phyloP scores from a whole-genome alignment of 1,284 basidiomycete genomes.

The Naganishia liquefaciens region DNA sequence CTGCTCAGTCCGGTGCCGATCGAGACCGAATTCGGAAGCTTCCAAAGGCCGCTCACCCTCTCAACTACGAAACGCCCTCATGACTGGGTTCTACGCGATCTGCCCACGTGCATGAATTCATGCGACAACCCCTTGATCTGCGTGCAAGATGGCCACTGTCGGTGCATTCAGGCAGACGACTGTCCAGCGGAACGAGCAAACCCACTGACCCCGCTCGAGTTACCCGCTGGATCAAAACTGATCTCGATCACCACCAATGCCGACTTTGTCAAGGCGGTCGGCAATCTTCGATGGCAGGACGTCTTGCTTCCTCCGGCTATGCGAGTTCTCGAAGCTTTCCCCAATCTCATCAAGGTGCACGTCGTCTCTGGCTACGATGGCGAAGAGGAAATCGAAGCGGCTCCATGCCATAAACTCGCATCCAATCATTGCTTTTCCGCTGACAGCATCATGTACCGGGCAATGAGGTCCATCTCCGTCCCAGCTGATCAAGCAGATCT shows the following conservation, averaged over 20 bases:
- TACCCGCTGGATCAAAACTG: slow-evolving; percentile 25
- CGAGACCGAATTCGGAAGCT: slow-evolving; percentile 9
- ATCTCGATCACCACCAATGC: slow-evolving; percentile 32
- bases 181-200: slow-evolving; percentile 45
- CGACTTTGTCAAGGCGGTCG: slow-evolving; percentile 40
- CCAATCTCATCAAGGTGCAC: slow-evolving; percentile 50
- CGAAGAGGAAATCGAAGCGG: slow-evolving; percentile 45
- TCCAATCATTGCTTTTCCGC: slow-evolving; percentile 52
- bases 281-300: slow-evolving; percentile 45
- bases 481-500: slow-evolving; percentile 54
- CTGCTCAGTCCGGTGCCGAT: slow-evolving; percentile 17
- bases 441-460: slow-evolving; percentile 51
- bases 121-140: slow-evolving; percentile 51
- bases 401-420: slow-evolving; percentile 47
- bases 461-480: slow-evolving; percentile 47
- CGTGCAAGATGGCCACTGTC: slow-evolving; percentile 52
- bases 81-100: slow-evolving; percentile 47
- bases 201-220: slow-evolving; percentile 40
- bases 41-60: slow-evolving; percentile 11
- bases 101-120: slow-evolving; percentile 53
- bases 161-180: slow-evolving; percentile 50
- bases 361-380: slow-evolving; percentile 46
- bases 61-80: slow-evolving; percentile 35
- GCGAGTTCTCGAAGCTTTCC: slow-evolving; percentile 41
- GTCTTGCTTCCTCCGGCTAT: slow-evolving; percentile 49